These are phyloP conservation scores for Candida corydali DNA, from an alignment of 805 yeast genomes.

Conservation along the genomic window DNA sequence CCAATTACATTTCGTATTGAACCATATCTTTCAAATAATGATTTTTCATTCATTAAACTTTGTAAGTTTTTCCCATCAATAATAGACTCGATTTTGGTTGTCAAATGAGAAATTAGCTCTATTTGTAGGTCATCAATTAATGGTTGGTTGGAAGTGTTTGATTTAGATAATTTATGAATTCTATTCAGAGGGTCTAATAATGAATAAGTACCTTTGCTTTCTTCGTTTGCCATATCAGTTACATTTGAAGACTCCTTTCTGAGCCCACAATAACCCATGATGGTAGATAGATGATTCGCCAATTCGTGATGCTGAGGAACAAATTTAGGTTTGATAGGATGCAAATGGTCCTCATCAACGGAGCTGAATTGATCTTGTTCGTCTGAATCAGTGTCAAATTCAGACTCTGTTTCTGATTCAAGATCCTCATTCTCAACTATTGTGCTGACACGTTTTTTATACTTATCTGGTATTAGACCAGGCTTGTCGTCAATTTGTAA, in stretches of 20 bases:
- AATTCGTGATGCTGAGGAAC: constrained; percentile 11
- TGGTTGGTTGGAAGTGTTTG: constrained; percentile 14
- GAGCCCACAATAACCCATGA: constrained; percentile 35
- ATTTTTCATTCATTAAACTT: constrained; percentile 13
- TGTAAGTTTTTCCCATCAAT: constrained; percentile 8
- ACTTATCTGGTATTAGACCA: not conserved
- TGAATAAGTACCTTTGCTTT: constrained; percentile 30
- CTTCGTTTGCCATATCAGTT: constrained; percentile 25
- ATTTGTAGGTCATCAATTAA: constrained; percentile 28
- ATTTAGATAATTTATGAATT: constrained; percentile 21
- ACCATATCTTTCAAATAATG: constrained; percentile 32
- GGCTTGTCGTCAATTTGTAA: not conserved
- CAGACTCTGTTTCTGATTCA: constrained; percentile 12
- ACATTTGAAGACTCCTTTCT: constrained; percentile 12
- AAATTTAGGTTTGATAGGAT: constrained; percentile 14
- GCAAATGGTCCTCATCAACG: constrained; percentile 25
- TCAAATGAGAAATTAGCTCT: constrained; percentile 18
- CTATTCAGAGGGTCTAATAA: constrained; percentile 19
- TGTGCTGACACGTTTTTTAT: constrained; percentile 21
- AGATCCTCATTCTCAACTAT: constrained; percentile 14
- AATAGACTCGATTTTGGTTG: constrained; percentile 15
- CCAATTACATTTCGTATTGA: constrained; percentile 31
- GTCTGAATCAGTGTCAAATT: constrained; percentile 8
- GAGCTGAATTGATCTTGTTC: constrained; percentile 9
- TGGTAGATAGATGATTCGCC: constrained; percentile 21